Conservation (phyloP, 805 yeast species). For the Torulaspora franciscae region DNA sequence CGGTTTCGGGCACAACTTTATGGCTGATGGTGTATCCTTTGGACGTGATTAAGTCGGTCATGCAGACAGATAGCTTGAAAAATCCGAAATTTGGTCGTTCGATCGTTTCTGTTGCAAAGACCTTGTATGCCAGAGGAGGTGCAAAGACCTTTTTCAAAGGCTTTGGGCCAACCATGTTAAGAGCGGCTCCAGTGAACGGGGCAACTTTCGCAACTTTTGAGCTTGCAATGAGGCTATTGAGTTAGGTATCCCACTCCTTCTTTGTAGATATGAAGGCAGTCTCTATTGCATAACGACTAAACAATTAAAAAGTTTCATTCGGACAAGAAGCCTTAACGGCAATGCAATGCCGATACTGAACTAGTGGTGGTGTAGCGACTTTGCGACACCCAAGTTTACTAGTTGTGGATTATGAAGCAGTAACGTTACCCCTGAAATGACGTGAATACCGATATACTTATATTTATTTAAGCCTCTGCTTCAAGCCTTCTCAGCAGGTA, state of each 20-base stretch:
- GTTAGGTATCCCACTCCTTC: constrained; percentile 28
- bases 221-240: constrained; percentile 67
- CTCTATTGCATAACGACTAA: no score
- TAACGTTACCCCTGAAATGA: no score
- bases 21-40: constrained; percentile 85
- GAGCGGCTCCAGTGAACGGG: constrained; percentile 98
- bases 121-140: constrained; percentile 56
- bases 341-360: no score
- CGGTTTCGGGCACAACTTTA: constrained; percentile 80
- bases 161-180: constrained; percentile 81
- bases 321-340: no score
- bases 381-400: no score
- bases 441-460: no score
- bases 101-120: constrained; percentile 53
- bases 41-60: constrained; percentile 83
- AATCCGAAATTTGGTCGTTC: constrained; percentile 57
- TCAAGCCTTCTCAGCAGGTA: constrained; percentile 80
- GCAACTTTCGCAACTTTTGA: constrained; percentile 95
- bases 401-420: no score
- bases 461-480: constrained; percentile 6
- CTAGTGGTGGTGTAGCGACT: no score
- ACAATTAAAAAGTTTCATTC: no score
- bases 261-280: neutral
- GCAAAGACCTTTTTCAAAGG: constrained; percentile 81
- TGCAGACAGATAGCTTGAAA: constrained; percentile 68